Base-by-base conservation (phyloP, 306 rosid species). In the Vicia villosa region DNA sequence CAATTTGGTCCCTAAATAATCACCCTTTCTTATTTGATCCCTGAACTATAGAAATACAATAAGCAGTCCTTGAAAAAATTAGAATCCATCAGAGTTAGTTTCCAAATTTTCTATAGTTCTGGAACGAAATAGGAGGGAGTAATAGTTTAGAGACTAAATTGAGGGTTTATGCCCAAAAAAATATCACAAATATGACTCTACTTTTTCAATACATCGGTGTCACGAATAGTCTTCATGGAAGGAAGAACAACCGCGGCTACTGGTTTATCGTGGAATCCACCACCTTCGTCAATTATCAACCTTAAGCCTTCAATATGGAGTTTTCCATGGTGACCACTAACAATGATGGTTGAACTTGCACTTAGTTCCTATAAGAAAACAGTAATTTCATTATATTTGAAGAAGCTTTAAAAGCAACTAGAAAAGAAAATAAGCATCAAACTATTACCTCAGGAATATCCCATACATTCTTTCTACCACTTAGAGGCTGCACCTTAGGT, bases 311-410 rank as follows among this genome's bases (percentile, higher is more conserved):
- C 90, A 45, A 83, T 63, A 60, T 83, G 84, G 55, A 90, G 96
- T 70, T 88, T 94, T 52, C 21, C 98, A 51, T 94, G 98, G 85
- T 90, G 97, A 78, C 97, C 97, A 16, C 97, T 90, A 46, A 88
- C 92, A 49, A 94, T 66, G 21, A 90, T 72, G 40, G 88, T 88
- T 43, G 82, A 74, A 71, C 82, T 87, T 20, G 72, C 77, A 21
- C 57, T 68, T 61, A 88, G 83, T 54, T 84, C 95, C 98, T 90
- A 72, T 34, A 24, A 66, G 72, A 79, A 63, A 68, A 59, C 45
- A 77, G 10, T 7, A 32, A 45, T 8, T 51, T 37, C 2, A 34
- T 42, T 65, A 19, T 59, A 24, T 75, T 54, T 41, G 62, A 68
- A 40, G 22, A 66, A 52, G 20, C 45, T 43, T 40, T 26, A 58